Evolutionary conservation across 1,284 basidiomycete genomes (phyloP).

Genomic region (Tilletia indica): DNA sequence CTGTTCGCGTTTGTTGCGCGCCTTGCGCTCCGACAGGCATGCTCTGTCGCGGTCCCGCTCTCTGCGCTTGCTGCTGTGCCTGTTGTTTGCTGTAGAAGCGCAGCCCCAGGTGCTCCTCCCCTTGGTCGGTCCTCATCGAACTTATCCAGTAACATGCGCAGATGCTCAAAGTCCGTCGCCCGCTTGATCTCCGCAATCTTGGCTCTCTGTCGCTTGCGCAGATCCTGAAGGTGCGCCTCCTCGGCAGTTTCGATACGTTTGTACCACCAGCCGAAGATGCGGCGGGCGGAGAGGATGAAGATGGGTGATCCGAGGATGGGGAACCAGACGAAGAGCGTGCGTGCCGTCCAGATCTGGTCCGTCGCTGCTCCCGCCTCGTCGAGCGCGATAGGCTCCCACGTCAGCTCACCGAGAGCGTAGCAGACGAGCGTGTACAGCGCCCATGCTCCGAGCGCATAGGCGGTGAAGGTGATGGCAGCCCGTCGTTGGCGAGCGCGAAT

Average conservation of each 20-base stretch:
- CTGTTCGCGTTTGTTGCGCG: neutral
- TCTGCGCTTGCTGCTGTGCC: constrained; percentile 8
- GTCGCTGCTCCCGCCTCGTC: neutral
- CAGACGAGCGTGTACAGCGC: constrained; percentile 74
- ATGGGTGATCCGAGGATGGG: constrained; percentile 33
- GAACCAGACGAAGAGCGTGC: constrained; percentile 26
- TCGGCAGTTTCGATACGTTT: constrained; percentile 77
- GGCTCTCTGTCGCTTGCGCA: constrained; percentile 76
- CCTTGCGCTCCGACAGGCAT: neutral
- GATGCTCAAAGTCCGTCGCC: constrained; percentile 91
- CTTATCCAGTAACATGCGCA: constrained; percentile 81
- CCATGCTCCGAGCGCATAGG: constrained; percentile 80
- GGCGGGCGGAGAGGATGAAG: constrained; percentile 69
- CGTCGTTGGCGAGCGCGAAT: constrained; percentile 82
- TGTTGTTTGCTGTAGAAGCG: constrained; percentile 1
- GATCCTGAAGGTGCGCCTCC: constrained; percentile 73
- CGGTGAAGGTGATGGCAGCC: constrained; percentile 73
- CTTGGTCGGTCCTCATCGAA: constrained; percentile 69
- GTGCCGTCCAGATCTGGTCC: neutral
- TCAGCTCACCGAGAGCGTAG: constrained; percentile 58
- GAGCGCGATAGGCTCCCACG: neutral
- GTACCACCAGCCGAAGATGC: constrained; percentile 84
- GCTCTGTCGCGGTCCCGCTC: constrained; percentile 15
- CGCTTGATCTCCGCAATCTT: constrained; percentile 97
- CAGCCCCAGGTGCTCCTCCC: constrained; percentile 7